Evolutionary conservation across 257 asterid species (phyloP).

Genomic region (Jacaranda copaia): DNA sequence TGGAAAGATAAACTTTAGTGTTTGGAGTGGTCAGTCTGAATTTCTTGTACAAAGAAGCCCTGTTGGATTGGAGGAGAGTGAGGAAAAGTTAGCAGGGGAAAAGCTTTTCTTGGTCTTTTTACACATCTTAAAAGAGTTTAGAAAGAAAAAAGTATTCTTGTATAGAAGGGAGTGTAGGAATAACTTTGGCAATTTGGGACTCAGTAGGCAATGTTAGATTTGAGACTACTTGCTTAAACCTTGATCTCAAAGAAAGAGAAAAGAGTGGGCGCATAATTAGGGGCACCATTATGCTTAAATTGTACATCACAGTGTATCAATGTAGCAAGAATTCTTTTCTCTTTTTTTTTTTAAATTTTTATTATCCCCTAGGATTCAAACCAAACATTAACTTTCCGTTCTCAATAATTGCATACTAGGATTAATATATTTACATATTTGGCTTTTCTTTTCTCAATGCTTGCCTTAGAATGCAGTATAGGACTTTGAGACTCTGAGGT

Average conservation of each 20-base stretch:
- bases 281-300: constrained; percentile 30
- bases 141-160: background rate
- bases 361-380: background rate
- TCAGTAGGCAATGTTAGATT: background rate
- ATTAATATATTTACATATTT: background rate
- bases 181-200: background rate
- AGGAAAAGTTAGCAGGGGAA: background rate
- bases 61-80: background rate
- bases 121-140: background rate
- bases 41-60: background rate
- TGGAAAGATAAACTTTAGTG: background rate
- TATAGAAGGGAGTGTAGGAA: background rate
- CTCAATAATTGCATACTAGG: background rate
- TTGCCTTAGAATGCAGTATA: constrained; percentile 38
- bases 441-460: background rate
- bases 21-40: background rate
- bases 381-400: background rate
- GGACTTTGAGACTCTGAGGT: background rate
- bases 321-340: background rate
- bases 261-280: constrained; percentile 24
- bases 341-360: background rate
- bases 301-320: background rate
- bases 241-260: background rate
- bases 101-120: background rate
- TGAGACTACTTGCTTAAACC: background rate